These are phyloP conservation scores for Phytophthora fragariaefolia DNA, from an alignment of 352 stramenopile species.

Conservation along the genomic window DNA sequence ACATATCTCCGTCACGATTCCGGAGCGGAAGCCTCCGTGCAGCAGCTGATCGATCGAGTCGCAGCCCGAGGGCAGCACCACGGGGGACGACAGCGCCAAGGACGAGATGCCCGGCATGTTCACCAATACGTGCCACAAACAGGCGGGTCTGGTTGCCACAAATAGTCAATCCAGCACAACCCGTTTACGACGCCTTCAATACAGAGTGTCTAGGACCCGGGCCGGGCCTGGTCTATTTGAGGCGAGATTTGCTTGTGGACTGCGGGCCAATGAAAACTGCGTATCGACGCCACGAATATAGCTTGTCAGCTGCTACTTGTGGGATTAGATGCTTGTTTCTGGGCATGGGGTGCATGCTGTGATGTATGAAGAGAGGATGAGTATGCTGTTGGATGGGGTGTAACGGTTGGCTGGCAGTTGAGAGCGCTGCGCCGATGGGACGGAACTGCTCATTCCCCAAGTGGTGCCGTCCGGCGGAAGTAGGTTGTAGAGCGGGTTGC, in stretches of 20 bases:
- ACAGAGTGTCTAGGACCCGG: too few species aligned
- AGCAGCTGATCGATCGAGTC: slow-evolving; percentile 62
- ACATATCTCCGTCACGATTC: slow-evolving; percentile 77
- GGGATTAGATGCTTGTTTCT: too few species aligned
- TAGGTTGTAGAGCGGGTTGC: neutral
- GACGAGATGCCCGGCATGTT: slow-evolving; percentile 36
- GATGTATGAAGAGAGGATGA: neutral
- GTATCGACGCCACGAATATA: too few species aligned
- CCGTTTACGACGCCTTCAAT: too few species aligned
- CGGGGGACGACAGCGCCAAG: slow-evolving; percentile 51
- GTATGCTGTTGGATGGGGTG: slow-evolving; percentile 6
- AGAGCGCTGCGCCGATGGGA: neutral
- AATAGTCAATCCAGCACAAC: too few species aligned
- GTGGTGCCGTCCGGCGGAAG: slow-evolving; percentile 1
- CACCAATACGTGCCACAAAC: too few species aligned
- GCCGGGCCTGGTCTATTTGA: too few species aligned
- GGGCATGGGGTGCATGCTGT: too few species aligned
- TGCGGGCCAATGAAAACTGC: too few species aligned
- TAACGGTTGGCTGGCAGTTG: slow-evolving; percentile 27
- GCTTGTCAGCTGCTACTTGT: too few species aligned
- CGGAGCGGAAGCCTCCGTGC: slow-evolving; percentile 66
- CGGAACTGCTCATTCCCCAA: slow-evolving; percentile 23
- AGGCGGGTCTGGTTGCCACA: too few species aligned
- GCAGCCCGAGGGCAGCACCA: slow-evolving; percentile 62
- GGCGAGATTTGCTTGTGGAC: too few species aligned